Percentiles rank a stretch among this genome's conserved stretches.
Evolutionary conservation across 1,284 basidiomycete genomes (phyloP).

Genomic region (Ustilago lituana): DNA sequence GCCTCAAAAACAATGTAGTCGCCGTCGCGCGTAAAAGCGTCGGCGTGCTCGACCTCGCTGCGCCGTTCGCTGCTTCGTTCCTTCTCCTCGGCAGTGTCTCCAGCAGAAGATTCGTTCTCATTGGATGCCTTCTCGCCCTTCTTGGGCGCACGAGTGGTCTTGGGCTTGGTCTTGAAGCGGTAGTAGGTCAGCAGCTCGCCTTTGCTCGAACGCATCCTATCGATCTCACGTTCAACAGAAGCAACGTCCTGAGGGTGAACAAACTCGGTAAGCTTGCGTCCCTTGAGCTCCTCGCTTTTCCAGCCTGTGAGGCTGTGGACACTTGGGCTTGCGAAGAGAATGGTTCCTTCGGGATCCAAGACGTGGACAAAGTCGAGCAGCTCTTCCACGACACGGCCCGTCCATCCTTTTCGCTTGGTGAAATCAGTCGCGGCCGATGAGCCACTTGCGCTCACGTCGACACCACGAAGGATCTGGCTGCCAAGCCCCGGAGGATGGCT

Average conservation of each 20-base stretch:
- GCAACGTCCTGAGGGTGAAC: conserved; percentile 57
- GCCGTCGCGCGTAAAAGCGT: conserved; percentile 45
- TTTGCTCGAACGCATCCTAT: conserved; percentile 38
- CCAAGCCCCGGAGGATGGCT: conserved; percentile 54
- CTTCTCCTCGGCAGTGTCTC: conserved; percentile 37
- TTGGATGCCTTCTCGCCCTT: conserved; percentile 28
- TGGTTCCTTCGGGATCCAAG: conserved; percentile 49
- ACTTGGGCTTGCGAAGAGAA: conserved; percentile 56
- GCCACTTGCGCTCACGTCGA: conserved; percentile 49
- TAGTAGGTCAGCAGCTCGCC: conserved; percentile 57
- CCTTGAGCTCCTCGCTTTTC: conserved; percentile 56
- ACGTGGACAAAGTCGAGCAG: conserved; percentile 62
- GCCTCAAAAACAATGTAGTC: conserved; percentile 60
- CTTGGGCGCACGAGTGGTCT: conserved; percentile 20
- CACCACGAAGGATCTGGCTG: conserved; percentile 46
- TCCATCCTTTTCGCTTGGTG: conserved; percentile 62
- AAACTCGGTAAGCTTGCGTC: conserved; percentile 53
- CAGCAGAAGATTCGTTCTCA: conserved; percentile 36
- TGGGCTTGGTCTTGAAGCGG: conserved; percentile 57
- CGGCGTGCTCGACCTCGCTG: conserved; percentile 37
- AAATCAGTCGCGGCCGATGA: conserved; percentile 55
- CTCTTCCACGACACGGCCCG: conserved; percentile 58
- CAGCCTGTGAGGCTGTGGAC: conserved; percentile 56
- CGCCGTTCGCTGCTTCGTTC: conserved; percentile 26
- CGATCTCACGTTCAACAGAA: conserved; percentile 53